A percentile compares a stretch with the other conserved stretches of the same genome.
Conservation (phyloP, 345 rosid species). For the Lumnitzera littorea region DNA sequence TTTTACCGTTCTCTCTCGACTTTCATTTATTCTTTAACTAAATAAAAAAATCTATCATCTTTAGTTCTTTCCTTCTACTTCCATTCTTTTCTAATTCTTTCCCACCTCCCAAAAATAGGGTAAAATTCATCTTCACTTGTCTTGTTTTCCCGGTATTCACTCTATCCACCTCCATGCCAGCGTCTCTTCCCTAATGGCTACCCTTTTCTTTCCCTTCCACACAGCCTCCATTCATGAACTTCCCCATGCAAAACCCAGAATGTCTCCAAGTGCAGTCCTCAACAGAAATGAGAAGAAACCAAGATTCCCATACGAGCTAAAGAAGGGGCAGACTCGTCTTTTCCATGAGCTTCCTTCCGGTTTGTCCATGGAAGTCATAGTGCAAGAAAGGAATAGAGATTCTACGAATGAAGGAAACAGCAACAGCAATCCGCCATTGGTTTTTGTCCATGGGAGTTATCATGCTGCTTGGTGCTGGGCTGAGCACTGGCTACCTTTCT, state of each 20-base stretch:
- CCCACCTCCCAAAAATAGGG: too few relatives aligned
- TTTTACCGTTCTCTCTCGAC: too few relatives aligned
- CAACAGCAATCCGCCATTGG: slow-evolving; percentile 41
- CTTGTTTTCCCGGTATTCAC: too few relatives aligned
- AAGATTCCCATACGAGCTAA: slow-evolving; percentile 44
- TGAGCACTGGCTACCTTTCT: slow-evolving; percentile 84
- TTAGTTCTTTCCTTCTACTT: too few relatives aligned
- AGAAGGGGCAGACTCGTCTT: slow-evolving; percentile 57
- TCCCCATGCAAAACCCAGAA: slow-evolving; percentile 1
- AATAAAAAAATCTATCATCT: too few relatives aligned
- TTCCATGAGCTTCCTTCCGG: slow-evolving; percentile 80
- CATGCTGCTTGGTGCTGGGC: slow-evolving; percentile 99
- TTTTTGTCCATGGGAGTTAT: slow-evolving; percentile 87
- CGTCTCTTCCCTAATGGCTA: slow-evolving; percentile 5
- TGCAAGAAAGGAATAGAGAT: slow-evolving; percentile 34
- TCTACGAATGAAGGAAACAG: slow-evolving; percentile 4
- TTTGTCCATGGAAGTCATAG: slow-evolving; percentile 69
- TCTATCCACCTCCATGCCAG: too few relatives aligned
- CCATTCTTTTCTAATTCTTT: too few relatives aligned
- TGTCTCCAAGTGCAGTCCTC: slow-evolving; percentile 1
- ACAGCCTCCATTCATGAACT: neutral
- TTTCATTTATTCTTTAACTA: too few relatives aligned
- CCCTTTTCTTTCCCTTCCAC: slow-evolving; percentile 5
- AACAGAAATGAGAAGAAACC: slow-evolving; percentile 29
- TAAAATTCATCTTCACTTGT: too few relatives aligned